phyloP scores from a whole-genome alignment of 768 basidiomycete species.

The Sarcodon sp. region DNA sequence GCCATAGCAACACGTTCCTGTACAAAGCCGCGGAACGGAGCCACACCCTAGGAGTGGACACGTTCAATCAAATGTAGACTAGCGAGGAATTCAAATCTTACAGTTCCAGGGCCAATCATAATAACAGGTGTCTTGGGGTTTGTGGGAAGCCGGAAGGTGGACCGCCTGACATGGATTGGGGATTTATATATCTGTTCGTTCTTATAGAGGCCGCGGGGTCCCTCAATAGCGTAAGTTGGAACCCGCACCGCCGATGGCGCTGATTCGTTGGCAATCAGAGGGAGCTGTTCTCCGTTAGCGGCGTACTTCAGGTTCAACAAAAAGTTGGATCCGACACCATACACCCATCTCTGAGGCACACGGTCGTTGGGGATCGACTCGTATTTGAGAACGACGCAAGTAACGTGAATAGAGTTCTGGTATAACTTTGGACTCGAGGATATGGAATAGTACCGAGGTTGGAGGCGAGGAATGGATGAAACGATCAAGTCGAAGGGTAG shows the following conservation, averaged over 20 bases:
- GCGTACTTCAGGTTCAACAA: constrained; percentile 84
- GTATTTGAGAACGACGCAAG: constrained; percentile 92
- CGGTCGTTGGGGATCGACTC: constrained; percentile 45
- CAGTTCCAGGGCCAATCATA: constrained; percentile 98
- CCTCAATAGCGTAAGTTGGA: constrained; percentile 79
- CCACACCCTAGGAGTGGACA: constrained; percentile 62
- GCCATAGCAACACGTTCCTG: constrained; percentile 97
- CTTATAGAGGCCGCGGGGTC: constrained; percentile 80
- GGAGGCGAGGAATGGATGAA: constrained; percentile 85
- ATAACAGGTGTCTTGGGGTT: constrained; percentile 97
- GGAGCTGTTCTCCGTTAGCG: constrained; percentile 40
- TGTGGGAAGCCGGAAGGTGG: constrained; percentile 94
- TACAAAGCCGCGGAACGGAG: constrained; percentile 97
- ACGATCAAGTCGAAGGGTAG: constrained; percentile 98
- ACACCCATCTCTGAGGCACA: constrained; percentile 54
- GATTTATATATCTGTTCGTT: constrained; percentile 62
- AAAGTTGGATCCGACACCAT: constrained; percentile 92
- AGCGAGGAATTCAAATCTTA: constrained; percentile 27
- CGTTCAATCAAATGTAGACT: constrained; percentile 5
- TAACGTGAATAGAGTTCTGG: constrained; percentile 86
- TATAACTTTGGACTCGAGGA: constrained; percentile 92
- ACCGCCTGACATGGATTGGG: constrained; percentile 89
- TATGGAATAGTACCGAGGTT: constrained; percentile 97
- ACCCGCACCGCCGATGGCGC: constrained; percentile 18
- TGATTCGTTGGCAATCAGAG: constrained; percentile 22